Evolutionary conservation across 495 filamentous ascomycete genomes (phyloP).

Genomic region (Xylaria longipes): DNA sequence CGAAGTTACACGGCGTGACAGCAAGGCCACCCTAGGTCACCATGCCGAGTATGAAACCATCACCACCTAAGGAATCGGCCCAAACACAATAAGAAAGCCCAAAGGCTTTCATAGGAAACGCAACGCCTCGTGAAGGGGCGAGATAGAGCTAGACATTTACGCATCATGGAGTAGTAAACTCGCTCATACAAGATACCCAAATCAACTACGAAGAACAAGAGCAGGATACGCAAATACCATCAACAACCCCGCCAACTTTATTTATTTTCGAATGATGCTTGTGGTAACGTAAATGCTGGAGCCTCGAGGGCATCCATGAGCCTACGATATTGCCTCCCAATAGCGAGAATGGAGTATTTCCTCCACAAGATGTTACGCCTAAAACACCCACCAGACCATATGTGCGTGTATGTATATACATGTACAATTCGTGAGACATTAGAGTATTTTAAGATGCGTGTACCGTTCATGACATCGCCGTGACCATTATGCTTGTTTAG

Average conservation of each 20-base stretch:
- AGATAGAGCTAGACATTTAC: neutral
- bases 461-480: neutral
- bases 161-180: neutral
- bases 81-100: neutral
- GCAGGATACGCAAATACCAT: neutral
- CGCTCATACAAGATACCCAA: conserved; percentile 6
- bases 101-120: neutral
- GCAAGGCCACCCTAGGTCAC: neutral
- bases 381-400: conserved; percentile 14
- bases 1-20: neutral
- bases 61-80: neutral
- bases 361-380: neutral
- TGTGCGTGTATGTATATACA: neutral
- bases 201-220: neutral
- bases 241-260: neutral
- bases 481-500: neutral
- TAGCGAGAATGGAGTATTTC: conserved; percentile 3
- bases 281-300: neutral
- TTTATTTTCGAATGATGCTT: neutral
- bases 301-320: neutral
- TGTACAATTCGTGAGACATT: conserved; percentile 11
- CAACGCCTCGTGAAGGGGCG: neutral
- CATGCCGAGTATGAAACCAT: neutral
- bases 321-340: conserved; percentile 8
- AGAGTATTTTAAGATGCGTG: neutral